These are phyloP conservation scores for Stromatinia cepivora DNA, from an alignment of 2,329 filamentous ascomycete genomes.

Conservation along the genomic window DNA sequence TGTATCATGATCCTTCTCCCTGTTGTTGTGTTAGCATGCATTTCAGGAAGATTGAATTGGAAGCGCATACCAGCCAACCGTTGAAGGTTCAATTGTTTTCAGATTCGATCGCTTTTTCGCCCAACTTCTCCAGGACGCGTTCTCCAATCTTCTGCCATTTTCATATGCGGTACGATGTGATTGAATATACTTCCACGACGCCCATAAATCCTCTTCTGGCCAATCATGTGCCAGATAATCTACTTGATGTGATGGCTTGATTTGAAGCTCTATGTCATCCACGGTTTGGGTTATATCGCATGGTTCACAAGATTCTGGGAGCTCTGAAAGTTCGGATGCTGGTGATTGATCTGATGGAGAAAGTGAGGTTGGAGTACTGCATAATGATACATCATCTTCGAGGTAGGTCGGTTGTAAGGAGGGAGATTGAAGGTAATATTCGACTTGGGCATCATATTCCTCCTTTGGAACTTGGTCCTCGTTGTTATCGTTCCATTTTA, in stretches of 20 bases:
- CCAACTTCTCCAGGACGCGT: constrained; percentile 97
- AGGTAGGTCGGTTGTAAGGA: constrained; percentile 54
- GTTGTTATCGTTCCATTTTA: not conserved
- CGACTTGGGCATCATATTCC: constrained; percentile 41
- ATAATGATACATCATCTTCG: constrained; percentile 50
- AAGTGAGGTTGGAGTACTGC: constrained; percentile 59
- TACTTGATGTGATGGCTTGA: constrained; percentile 72
- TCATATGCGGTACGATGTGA: constrained; percentile 75
- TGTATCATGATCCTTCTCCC: constrained; percentile 95
- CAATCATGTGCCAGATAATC: constrained; percentile 96
- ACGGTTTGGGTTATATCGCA: constrained; percentile 37
- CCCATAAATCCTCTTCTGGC: constrained; percentile 97
- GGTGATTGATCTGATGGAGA: constrained; percentile 47
- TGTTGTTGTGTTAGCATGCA: constrained; percentile 46
- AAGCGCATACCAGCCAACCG: constrained; percentile 78
- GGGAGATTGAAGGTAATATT: constrained; percentile 52
- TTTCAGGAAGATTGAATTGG: not conserved
- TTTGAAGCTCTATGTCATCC: constrained; percentile 56
- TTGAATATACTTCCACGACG: constrained; percentile 92
- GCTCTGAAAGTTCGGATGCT: constrained; percentile 30
- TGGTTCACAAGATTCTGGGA: not conserved
- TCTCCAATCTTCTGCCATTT: constrained; percentile 82
- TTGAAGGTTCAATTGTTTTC: constrained; percentile 85
- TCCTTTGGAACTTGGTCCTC: constrained; percentile 28
- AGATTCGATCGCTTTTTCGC: constrained; percentile 87